Percentiles rank a stretch among this genome's conserved stretches.
phyloP scores from a whole-genome alignment of 306 rosid species.

The Luffa acutangula region DNA sequence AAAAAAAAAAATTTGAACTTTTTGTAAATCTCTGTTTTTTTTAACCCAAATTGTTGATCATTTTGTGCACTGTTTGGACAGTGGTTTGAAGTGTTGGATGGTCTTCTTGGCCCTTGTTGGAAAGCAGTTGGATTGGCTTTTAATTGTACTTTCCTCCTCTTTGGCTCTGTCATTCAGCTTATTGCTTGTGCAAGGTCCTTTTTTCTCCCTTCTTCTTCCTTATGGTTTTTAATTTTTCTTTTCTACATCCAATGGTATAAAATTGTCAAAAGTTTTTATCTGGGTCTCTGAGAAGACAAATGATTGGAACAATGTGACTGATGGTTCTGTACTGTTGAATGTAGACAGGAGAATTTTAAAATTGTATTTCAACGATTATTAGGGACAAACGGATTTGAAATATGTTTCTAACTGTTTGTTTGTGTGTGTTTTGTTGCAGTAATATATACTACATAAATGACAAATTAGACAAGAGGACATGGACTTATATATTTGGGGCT shows the following conservation, averaged over 20 bases:
- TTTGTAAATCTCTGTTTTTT: background rate
- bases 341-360: too few species aligned
- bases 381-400: too few species aligned
- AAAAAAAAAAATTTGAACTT: too few species aligned
- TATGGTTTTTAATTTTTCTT: too few species aligned
- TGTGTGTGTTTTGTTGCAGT: slow-evolving; percentile 19
- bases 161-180: slow-evolving; percentile 62
- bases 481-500: slow-evolving; percentile 66
- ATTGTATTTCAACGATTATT: too few species aligned
- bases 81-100: slow-evolving; percentile 74
- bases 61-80: background rate
- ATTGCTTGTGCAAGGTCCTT: slow-evolving; percentile 66
- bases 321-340: too few species aligned
- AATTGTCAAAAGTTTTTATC: too few species aligned
- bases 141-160: slow-evolving; percentile 60
- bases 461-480: slow-evolving; percentile 58
- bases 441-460: slow-evolving; percentile 46
- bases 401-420: background rate
- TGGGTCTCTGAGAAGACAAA: too few species aligned
- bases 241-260: too few species aligned
- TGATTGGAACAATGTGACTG: too few species aligned
- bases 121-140: slow-evolving; percentile 52
- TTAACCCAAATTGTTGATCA: background rate
- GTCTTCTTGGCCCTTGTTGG: slow-evolving; percentile 56
- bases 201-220: background rate